Percentiles rank a stretch among this genome's conserved stretches.
These are phyloP conservation scores for Fusarium chlamydosporum DNA, from an alignment of 2,329 filamentous ascomycete species.

Conservation along the genomic window DNA sequence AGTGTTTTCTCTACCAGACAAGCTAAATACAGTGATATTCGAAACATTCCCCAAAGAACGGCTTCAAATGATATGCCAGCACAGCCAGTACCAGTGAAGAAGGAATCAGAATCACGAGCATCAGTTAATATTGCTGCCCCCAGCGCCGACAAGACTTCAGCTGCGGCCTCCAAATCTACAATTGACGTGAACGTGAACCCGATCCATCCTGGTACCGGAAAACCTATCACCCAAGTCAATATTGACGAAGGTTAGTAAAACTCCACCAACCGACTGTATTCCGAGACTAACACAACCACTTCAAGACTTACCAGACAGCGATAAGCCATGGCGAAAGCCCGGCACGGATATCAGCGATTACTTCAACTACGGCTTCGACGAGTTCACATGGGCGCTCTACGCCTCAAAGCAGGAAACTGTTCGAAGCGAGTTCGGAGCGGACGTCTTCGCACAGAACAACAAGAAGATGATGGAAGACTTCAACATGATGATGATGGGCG, in stretches of 20 bases:
- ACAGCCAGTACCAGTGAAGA: constrained; percentile 63
- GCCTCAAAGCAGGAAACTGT: constrained; percentile 88
- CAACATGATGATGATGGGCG: constrained; percentile 77
- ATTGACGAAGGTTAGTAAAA: constrained; percentile 73
- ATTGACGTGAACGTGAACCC: constrained; percentile 89
- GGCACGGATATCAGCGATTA: constrained; percentile 96
- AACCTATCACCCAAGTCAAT: constrained; percentile 82
- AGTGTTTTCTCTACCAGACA: constrained; percentile 58
- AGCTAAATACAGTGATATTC: constrained; percentile 74
- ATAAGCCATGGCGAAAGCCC: constrained; percentile 95
- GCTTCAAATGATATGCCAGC: constrained; percentile 65
- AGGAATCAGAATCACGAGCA: constrained; percentile 59
- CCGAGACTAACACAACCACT: constrained; percentile 21
- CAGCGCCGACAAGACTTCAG: constrained; percentile 68
- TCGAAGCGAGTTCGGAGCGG: constrained; percentile 80
- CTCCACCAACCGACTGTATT: no score
- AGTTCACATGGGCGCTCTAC: constrained; percentile 97
- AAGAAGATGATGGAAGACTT: constrained; percentile 86
- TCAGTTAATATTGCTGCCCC: constrained; percentile 54
- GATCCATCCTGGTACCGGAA: constrained; percentile 81
- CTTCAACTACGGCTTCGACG: constrained; percentile 99
- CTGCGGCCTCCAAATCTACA: constrained; percentile 82
- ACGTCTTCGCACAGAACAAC: constrained; percentile 71
- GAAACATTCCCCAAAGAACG: constrained; percentile 74
- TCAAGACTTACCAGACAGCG: constrained; percentile 78